A percentile compares a stretch with the other conserved stretches of the same genome.
phyloP scores from a whole-genome alignment of 2,329 filamentous ascomycete species.

The Aspergillus niger region DNA sequence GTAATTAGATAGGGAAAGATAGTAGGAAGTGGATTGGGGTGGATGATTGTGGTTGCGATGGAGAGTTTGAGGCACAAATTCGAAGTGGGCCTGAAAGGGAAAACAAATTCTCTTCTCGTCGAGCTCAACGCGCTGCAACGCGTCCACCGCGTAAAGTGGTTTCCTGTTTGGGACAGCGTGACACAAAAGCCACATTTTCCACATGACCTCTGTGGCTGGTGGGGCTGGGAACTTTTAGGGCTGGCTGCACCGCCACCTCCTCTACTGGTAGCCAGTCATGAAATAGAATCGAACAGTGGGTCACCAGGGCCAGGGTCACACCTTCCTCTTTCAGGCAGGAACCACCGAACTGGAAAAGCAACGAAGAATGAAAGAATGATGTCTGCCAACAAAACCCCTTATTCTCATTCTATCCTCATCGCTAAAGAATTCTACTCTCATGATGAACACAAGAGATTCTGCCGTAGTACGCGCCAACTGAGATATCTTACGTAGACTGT shows the following conservation, averaged over 20 bases:
- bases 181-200: slow-evolving; percentile 11
- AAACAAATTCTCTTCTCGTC: slow-evolving; percentile 25
- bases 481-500: too few relatives aligned
- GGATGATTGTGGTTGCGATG: slow-evolving; percentile 21
- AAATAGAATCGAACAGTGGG: neutral
- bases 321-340: neutral
- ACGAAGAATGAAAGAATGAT: neutral
- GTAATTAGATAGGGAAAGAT: neutral
- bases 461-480: too few relatives aligned
- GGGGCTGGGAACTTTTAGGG: neutral
- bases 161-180: slow-evolving; percentile 29
- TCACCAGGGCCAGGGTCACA: neutral
- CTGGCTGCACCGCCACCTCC: slow-evolving; percentile 1
- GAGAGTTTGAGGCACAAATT: slow-evolving; percentile 12
- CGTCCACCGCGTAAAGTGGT: slow-evolving; percentile 38
- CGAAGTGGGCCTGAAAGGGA: slow-evolving; percentile 24
- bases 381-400: neutral
- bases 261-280: neutral
- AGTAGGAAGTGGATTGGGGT: slow-evolving; percentile 5
- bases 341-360: neutral
- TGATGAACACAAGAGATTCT: too few relatives aligned
- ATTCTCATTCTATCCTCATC: neutral
- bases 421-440: too few relatives aligned
- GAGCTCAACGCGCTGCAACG: slow-evolving; percentile 30
- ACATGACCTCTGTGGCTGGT: slow-evolving; percentile 13